Evolutionary conservation across 148 eudicot species (phyloP), one percentile per base, ranked within the genome.

Genomic region (Chenopodium album): DNA sequence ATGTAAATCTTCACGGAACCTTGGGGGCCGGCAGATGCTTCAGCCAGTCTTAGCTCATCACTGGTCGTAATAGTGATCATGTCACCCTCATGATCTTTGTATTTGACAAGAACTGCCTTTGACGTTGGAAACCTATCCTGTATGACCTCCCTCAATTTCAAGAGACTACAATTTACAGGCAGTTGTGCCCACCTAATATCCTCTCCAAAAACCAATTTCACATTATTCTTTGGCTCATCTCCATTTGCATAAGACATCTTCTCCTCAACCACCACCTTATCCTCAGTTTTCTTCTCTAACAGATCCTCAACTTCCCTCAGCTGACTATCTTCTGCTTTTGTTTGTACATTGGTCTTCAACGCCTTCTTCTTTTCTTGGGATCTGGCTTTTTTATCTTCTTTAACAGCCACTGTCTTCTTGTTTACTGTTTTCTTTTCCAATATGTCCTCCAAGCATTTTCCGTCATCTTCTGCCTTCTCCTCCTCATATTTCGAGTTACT

Each of bases 161-260:
- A 84, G 75, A 96, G 80, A 81, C 88, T 85, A 81, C 95, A 92
- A 81, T 89, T 87, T 52, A 82, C 65, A 83, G 98, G 99, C 73
- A 94, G 64, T 52, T 92, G 92, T 7, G 94, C 95, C 94, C 92
- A 91, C 82, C 99, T 94, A 85, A 96, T 96, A 82, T 96, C 99
- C 72, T 96, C 99, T 81, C 98, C 97, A 82, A 83, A 91, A 10
- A 94, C 98, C 83, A 96, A 84, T 82, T 96, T 96, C 60, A 94
- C 88, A 68, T 83, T 86, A 82, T 87, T 91, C 78, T 76, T 87
- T 9, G 81, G 84, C 87, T 80, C 88, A 81, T 89, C 90, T 75
- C 79, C 91, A 6, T 32, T 37, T 14, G 20, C 65, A 37, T 71
- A 76, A 84, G 86, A 81, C 26, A 91, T 80, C 84, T 77, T 92